Evolutionary conservation across 2,329 filamentous ascomycete genomes (phyloP), one percentile per base, ranked within the genome.

Genomic region (Pezicula carpinea): DNA sequence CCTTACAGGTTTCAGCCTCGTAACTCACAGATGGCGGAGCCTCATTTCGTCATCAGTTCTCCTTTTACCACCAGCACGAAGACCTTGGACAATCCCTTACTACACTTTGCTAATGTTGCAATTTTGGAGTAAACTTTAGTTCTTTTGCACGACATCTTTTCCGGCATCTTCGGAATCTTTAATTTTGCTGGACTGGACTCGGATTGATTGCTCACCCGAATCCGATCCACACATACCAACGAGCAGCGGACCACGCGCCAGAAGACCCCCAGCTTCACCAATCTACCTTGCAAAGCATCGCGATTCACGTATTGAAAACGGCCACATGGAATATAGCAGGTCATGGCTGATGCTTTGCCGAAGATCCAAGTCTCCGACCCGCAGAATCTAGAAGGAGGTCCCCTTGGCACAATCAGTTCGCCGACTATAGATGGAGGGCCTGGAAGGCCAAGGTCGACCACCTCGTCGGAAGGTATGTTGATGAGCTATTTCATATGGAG

Each of bases 391-490:
- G 53, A 60, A 6, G 54, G 47, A 11, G 54, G 44, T 41, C 49
- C 43, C 13, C 43, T 46, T n/a, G 53, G 51, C 33, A 39, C 47
- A 46, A 49, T 51, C 44, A 47, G 43, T 41, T 58, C 54, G n/a
- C 57, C 52, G 17, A 54, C 51, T 6, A 53, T 57, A 40, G 59
- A 62, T 49, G 57, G 54, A 35, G 58, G 52, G 21, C 54, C 56
- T 15, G 46, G 47, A 8, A 56, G 56, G 40, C 61, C 61, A 48
- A 55, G 48, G 35, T 61, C 57, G 34, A 44, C 60, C 17, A 56
- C 54, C 21, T 62, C 58, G 39, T 63, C 62, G 36, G 61, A 64
- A 54, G 60, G 62, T 62, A 50, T 44, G 52, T 49, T 48, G 46
- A n/a, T 43, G 18, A 35, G 18, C 32, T 17, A 17, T 52, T 19